Percentiles rank a stretch among this genome's conserved stretches.
Conservation (phyloP, 495 filamentous ascomycete species). For the Penicillium alfredii region DNA sequence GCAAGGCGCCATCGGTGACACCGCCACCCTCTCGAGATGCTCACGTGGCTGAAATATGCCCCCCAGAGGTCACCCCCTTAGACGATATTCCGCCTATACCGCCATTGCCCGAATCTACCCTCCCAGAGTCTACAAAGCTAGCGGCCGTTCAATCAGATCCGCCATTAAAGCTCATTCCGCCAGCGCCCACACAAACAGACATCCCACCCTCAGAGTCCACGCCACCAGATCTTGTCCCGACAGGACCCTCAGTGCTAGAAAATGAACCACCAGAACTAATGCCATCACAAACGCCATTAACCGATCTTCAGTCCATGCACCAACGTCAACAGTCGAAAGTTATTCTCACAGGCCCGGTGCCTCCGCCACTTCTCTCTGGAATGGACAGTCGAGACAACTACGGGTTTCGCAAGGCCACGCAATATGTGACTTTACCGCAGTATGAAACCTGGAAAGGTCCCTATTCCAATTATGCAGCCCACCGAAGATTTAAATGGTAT, state of each 20-base stretch:
- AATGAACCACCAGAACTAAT: constrained; percentile 2
- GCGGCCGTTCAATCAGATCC: no score
- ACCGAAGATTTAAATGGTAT: constrained; percentile 75
- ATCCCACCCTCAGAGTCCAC: constrained; percentile 11
- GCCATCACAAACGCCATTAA: constrained; percentile 1
- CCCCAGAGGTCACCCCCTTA: constrained; percentile 15
- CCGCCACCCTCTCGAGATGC: constrained; percentile 28
- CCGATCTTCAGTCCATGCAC: constrained; percentile 4
- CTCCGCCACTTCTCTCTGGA: constrained; percentile 27
- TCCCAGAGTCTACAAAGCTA: constrained; percentile 6
- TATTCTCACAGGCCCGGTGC: constrained; percentile 37
- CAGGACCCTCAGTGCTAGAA: background rate
- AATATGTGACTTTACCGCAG: constrained; percentile 66
- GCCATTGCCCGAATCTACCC: constrained; percentile 15
- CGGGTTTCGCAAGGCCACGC: constrained; percentile 84
- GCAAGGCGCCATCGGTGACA: constrained; percentile 29
- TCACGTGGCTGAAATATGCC: constrained; percentile 20
- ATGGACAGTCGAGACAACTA: constrained; percentile 65
- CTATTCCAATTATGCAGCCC: constrained; percentile 63
- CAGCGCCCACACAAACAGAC: background rate
- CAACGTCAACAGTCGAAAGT: constrained; percentile 36
- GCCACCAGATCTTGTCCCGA: background rate
- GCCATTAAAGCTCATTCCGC: background rate
- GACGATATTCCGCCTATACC: constrained; percentile 23
- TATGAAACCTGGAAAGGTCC: constrained; percentile 75